phyloP scores from a whole-genome alignment of 345 rosid species.

The Hibiscus mutabilis region DNA sequence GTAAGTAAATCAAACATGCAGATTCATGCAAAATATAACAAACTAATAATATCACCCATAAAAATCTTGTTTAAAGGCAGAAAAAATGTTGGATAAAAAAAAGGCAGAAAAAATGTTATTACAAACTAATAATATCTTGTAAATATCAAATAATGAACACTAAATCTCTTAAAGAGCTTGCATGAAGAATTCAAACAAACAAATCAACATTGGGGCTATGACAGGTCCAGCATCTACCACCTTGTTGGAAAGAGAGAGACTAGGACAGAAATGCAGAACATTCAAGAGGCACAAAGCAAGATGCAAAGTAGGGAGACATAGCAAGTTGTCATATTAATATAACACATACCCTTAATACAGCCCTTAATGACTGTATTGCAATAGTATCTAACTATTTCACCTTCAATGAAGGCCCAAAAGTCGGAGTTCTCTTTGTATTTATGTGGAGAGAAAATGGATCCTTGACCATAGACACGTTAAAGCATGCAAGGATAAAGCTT shows the following conservation, averaged over 20 bases:
- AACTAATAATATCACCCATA: not conserved
- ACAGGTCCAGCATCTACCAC: not conserved
- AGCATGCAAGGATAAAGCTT: conserved; percentile 2
- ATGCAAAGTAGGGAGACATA: not conserved
- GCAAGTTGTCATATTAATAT: conserved; percentile 5
- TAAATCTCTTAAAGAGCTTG: not conserved
- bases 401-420: not conserved
- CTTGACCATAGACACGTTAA: not conserved
- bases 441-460: not conserved
- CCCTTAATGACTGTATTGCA: not conserved
- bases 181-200: not conserved
- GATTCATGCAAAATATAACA: not conserved
- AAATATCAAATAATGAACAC: not conserved
- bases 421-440: not conserved
- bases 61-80: not conserved
- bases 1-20: not conserved
- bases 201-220: not conserved
- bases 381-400: not conserved
- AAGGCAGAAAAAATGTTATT: not conserved
- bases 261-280: conserved; percentile 13
- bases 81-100: too few species aligned
- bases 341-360: conserved; percentile 1
- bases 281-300: conserved; percentile 6
- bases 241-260: not conserved
- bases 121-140: not conserved